These are phyloP conservation scores for Chlamydomonas sphaeroides DNA, from an alignment of 139 green algal genomes.

Conservation along the genomic window DNA sequence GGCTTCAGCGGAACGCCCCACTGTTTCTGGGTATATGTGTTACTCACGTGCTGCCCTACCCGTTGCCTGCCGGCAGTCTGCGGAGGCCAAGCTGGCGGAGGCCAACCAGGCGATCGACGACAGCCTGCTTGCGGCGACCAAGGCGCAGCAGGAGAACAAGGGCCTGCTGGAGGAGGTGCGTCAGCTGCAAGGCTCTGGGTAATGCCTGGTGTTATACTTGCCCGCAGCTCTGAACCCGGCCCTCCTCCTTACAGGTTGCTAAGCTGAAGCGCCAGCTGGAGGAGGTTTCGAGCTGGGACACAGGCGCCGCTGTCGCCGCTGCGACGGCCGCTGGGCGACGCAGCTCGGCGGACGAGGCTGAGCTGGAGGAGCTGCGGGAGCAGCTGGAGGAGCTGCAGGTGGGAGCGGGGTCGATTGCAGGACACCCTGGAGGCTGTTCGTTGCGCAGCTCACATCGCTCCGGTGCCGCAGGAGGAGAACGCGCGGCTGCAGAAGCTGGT, in stretches of 20 bases:
- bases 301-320: not conserved
- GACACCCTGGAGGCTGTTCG: no score
- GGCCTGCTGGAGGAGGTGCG: constrained; percentile 38
- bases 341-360: not conserved
- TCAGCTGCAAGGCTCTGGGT: no score
- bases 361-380: constrained; percentile 37
- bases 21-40: no score
- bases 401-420: not conserved
- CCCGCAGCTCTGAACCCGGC: no score
- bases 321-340: not conserved
- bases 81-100: constrained; percentile 40
- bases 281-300: constrained; percentile 19
- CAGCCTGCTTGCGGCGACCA: constrained; percentile 46
- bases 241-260: constrained; percentile 13
- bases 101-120: constrained; percentile 49
- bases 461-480: constrained; percentile 20
- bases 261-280: constrained; percentile 20
- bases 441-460: no score
- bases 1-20: no score
- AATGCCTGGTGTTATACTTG: no score
- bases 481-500: constrained; percentile 49
- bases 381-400: constrained; percentile 35
- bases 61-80: not conserved
- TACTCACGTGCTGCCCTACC: not conserved
- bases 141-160: constrained; percentile 52